phyloP scores from a whole-genome alignment of 371 early-diverging fungal species.

The Rhizopus sp. region DNA sequence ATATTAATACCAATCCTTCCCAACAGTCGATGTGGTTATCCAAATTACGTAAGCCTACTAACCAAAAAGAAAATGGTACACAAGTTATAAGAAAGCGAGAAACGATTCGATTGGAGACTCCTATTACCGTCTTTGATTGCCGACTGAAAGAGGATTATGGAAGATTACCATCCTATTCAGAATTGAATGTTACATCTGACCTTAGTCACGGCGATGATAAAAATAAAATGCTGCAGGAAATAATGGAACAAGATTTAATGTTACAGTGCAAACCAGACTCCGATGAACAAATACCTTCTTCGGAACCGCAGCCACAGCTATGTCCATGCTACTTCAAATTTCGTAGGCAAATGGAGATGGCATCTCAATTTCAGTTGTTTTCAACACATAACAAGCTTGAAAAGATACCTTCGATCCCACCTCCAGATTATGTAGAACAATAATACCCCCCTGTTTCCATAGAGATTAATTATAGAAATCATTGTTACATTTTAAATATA shows the following conservation, averaged over 20 bases:
- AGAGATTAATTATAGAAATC: too few relatives aligned
- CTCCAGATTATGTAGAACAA: slow-evolving; percentile 42
- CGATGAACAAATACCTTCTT: slow-evolving; percentile 17
- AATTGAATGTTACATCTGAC: slow-evolving; percentile 29
- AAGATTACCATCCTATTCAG: slow-evolving; percentile 45
- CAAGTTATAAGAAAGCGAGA: slow-evolving; percentile 23
- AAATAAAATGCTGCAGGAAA: slow-evolving; percentile 18
- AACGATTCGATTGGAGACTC: slow-evolving; percentile 29
- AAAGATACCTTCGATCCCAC: slow-evolving; percentile 44
- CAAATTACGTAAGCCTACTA: slow-evolving; percentile 23
- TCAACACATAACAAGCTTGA: slow-evolving; percentile 22
- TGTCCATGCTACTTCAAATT: slow-evolving; percentile 48
- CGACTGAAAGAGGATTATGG: slow-evolving; percentile 52
- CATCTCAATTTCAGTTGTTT: slow-evolving; percentile 36
- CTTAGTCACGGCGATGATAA: slow-evolving; percentile 25
- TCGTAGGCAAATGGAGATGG: slow-evolving; percentile 41
- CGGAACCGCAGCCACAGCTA: slow-evolving; percentile 24
- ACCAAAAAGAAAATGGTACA: slow-evolving; percentile 13
- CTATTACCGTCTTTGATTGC: slow-evolving; percentile 37
- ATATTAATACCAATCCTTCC: slow-evolving; percentile 6
- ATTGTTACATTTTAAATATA: too few relatives aligned
- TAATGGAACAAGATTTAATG: slow-evolving; percentile 28
- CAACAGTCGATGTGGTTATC: slow-evolving; percentile 21
- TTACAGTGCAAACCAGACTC: slow-evolving; percentile 27
- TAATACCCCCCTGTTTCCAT: slow-evolving; percentile 1